Evolutionary conservation across 331 rosid genomes (phyloP), one percentile per base, ranked within the genome.

Genomic region (Pyracantha coccinea): DNA sequence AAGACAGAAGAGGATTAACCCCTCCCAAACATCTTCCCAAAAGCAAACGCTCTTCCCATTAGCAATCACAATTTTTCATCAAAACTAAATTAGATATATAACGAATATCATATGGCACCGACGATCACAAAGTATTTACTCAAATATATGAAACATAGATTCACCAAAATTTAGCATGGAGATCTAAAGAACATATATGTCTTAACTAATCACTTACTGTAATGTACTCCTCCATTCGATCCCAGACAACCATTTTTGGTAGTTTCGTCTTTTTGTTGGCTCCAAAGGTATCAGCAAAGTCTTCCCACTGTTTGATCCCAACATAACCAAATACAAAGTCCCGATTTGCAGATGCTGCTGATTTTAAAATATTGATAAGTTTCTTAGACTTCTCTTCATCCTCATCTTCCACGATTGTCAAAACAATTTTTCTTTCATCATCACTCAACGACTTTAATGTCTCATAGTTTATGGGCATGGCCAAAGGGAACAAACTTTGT

Each of bases 331-430:
- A 94, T 76, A 94, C 79, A 73, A 94, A 82, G 82, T 92, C 97
- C 12, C 92, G 96, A 64, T 94, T 94, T 17, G 97, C 99, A 41
- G 97, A 90, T 69, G 99, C 99, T 54, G 97, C 97, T 70, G 88
- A 95, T 85, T 84, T 91, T 78, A 94, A 81, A 83, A 90, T 77
- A 86, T 89, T 86, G 65, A 89, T 60, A 79, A 92, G 81, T 25
- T 87, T 88, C 79, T 75, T 89, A 44, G 97, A 76, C 61, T 82
- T 83, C 72, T 88, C 99, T 29, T 87, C 90, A 13, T 75, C 80
- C 84, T 94, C 95, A 81, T 94, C 92, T 57, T 92, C 93, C 79
- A 94, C 86, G 74, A 94, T 85, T 78, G 99, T 86, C 80, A 92
- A 81, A 70, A 81, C 96, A 78, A 92, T 86, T 85, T 92, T 90